Conservation (phyloP, 106 monocot genomes). For the Dendrobium chrysotoxum region DNA sequence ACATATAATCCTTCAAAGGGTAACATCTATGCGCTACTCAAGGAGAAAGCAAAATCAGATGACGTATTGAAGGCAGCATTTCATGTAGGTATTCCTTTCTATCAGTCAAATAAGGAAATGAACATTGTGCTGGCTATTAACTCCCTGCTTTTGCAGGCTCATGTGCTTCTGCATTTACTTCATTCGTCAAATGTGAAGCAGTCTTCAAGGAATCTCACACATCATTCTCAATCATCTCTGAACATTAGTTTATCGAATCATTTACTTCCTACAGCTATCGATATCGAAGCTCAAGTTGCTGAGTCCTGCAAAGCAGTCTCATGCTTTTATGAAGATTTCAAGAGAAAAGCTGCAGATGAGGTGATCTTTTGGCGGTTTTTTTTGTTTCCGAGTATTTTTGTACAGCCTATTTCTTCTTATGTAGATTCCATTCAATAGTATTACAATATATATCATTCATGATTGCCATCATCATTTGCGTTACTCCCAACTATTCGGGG, state of each 20-base stretch:
- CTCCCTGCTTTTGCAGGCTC: constrained; percentile 34
- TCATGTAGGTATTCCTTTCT: constrained; percentile 41
- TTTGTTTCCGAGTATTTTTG: background rate
- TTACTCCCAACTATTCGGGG: background rate
- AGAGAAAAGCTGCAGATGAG: constrained; percentile 78
- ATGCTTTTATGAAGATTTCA: constrained; percentile 64
- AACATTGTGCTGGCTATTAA: background rate
- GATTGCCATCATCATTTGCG: background rate
- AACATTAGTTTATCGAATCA: constrained; percentile 21
- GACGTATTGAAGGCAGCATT: constrained; percentile 80
- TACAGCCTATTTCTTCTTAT: background rate
- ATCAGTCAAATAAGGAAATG: background rate
- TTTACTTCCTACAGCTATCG: constrained; percentile 20
- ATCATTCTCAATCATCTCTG: constrained; percentile 9
- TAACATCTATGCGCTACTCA: constrained; percentile 80
- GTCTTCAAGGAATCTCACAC: constrained; percentile 12
- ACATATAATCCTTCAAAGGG: constrained; percentile 86
- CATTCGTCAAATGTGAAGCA: constrained; percentile 37
- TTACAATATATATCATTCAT: background rate
- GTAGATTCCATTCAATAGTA: background rate
- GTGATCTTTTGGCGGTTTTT: constrained; percentile 21
- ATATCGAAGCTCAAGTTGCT: constrained; percentile 43
- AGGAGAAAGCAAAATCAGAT: constrained; percentile 86
- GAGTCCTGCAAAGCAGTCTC: constrained; percentile 84
- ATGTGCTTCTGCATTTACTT: constrained; percentile 65